Conservation (phyloP, 306 rosid species). For the Crataegus laevigata region DNA sequence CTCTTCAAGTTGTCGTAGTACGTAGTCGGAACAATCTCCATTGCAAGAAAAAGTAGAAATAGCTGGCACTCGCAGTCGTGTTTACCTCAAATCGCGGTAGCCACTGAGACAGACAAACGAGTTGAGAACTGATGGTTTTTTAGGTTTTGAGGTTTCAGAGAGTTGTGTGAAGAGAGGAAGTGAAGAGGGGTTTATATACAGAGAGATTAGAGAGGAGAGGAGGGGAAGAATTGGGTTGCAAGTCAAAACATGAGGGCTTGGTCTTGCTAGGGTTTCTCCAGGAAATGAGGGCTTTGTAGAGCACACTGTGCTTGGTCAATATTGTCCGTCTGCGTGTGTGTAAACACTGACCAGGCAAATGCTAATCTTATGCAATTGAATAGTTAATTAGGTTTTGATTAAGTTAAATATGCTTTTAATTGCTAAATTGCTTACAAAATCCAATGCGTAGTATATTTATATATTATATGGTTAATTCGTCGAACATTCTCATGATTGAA, state of each 20-base stretch:
- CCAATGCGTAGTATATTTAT: background rate
- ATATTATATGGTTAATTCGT: background rate
- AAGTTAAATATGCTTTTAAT: background rate
- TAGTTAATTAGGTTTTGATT: background rate
- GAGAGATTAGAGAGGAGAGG: background rate
- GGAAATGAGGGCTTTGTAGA: background rate
- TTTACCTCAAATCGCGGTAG: background rate
- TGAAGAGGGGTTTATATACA: background rate
- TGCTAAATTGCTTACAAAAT: background rate
- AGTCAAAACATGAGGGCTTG: background rate
- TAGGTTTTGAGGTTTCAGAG: background rate
- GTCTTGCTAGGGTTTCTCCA: background rate
- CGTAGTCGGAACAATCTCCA: slow-evolving; percentile 19
- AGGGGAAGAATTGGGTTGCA: background rate
- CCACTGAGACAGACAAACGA: background rate
- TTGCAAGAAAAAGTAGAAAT: background rate
- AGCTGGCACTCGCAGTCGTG: background rate
- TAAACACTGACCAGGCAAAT: background rate
- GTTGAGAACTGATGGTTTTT: background rate
- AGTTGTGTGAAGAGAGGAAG: background rate
- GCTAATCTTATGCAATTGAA: background rate
- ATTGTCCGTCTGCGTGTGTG: background rate
- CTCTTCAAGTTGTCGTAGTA: slow-evolving; percentile 23
- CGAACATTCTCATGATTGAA: background rate
- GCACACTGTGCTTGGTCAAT: background rate